Evolutionary conservation across 495 filamentous ascomycete genomes (phyloP).

Genomic region (Podospora didyma): DNA sequence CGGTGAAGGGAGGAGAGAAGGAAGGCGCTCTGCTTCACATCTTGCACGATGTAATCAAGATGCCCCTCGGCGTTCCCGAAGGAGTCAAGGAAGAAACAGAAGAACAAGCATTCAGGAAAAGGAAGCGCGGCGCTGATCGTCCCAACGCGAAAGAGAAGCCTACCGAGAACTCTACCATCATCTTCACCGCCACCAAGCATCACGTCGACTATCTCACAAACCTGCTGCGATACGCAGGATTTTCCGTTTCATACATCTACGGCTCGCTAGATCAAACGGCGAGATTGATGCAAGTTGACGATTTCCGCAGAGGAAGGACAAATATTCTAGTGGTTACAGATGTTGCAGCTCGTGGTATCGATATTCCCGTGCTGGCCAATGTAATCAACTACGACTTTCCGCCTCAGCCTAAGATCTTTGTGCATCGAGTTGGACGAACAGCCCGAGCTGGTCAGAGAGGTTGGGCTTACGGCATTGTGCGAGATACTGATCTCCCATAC

Average conservation of each 20-base stretch:
- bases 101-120: slow-evolving; percentile 53
- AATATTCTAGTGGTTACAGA: slow-evolving; percentile 97
- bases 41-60: slow-evolving; percentile 85
- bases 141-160: slow-evolving; percentile 51
- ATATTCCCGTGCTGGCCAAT: slow-evolving; percentile 93
- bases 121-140: slow-evolving; percentile 57
- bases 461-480: slow-evolving; percentile 91
- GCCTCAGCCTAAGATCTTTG: slow-evolving; percentile 91
- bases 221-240: slow-evolving; percentile 70
- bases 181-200: slow-evolving; percentile 94
- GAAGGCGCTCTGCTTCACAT: slow-evolving; percentile 88
- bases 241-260: slow-evolving; percentile 87
- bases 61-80: slow-evolving; percentile 73
- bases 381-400: slow-evolving; percentile 99
- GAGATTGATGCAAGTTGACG: slow-evolving; percentile 81
- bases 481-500: slow-evolving; percentile 81
- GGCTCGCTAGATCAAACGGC: slow-evolving; percentile 91
- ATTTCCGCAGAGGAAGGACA: slow-evolving; percentile 77
- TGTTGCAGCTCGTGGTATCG: slow-evolving; percentile 93
- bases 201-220: slow-evolving; percentile 91
- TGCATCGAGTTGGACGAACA: slow-evolving; percentile 93
- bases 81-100: slow-evolving; percentile 35
- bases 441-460: slow-evolving; percentile 87
- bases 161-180: slow-evolving; percentile 79
- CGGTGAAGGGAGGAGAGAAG: slow-evolving; percentile 85